These are phyloP conservation scores for Pseudohyphozyma bogoriensis DNA, from an alignment of 768 basidiomycete genomes.

Conservation along the genomic window DNA sequence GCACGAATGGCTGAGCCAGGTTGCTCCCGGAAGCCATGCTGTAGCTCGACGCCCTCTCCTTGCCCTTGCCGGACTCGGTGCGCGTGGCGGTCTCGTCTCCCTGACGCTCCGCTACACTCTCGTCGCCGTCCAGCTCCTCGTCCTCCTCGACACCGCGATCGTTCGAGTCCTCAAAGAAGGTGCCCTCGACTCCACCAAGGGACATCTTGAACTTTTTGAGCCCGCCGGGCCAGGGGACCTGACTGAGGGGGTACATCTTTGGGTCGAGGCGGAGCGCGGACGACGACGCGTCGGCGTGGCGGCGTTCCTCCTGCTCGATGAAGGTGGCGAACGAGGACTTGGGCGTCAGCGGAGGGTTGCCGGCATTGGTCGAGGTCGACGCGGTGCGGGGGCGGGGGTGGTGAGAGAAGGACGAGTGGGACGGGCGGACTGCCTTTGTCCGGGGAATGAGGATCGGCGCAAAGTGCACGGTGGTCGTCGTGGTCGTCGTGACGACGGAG, in stretches of 20 bases:
- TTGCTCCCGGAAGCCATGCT: background rate
- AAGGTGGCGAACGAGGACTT: background rate
- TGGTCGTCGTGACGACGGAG: slow-evolving; percentile 23
- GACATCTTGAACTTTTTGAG: slow-evolving; percentile 7
- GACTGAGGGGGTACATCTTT: slow-evolving; percentile 20
- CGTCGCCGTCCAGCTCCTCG: background rate
- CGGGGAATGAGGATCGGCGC: slow-evolving; percentile 25
- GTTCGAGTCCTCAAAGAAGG: slow-evolving; percentile 5
- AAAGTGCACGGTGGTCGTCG: slow-evolving; percentile 19
- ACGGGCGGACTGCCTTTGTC: slow-evolving; percentile 1
- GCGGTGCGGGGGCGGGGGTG: background rate
- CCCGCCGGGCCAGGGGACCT: slow-evolving; percentile 2
- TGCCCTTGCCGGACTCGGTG: no score
- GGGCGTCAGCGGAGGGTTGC: background rate
- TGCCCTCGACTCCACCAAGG: slow-evolving; percentile 12
- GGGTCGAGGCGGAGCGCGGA: slow-evolving; percentile 7
- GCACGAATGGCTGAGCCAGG: no score
- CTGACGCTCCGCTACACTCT: background rate
- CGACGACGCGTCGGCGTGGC: background rate
- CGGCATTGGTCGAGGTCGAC: background rate
- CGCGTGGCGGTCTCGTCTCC: no score
- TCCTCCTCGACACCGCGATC: background rate
- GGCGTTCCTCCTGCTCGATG: background rate
- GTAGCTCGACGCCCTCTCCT: background rate
- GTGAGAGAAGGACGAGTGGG: slow-evolving; percentile 1